Percentiles rank a stretch among this genome's conserved stretches.
phyloP scores from a whole-genome alignment of 2,329 filamentous ascomycete species.

The Phaeosphaeriaceae sp. region DNA sequence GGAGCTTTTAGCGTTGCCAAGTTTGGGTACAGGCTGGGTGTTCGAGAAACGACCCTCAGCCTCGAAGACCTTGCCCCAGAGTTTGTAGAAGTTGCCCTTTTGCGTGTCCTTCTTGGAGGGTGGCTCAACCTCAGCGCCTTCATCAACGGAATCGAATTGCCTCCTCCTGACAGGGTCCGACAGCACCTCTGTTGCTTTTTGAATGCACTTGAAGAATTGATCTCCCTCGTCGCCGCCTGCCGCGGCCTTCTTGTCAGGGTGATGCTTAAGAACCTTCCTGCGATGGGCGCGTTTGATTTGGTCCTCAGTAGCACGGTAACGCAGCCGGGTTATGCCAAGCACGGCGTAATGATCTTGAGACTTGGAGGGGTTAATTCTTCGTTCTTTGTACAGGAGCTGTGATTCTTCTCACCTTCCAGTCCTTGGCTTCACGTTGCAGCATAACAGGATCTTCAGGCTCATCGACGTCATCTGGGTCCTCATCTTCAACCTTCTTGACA shows the following conservation, averaged over 20 bases:
- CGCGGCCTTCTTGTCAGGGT: conserved; percentile 98
- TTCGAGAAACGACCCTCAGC: conserved; percentile 93
- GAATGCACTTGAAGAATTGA: conserved; percentile 99
- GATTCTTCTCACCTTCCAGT: conserved; percentile 85
- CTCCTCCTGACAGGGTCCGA: conserved; percentile 89
- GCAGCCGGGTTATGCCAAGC: conserved; percentile 89
- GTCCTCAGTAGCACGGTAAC: conserved; percentile 90
- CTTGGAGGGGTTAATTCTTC: conserved; percentile 19
- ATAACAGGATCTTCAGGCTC: conserved; percentile 93
- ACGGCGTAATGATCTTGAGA: conserved; percentile 99
- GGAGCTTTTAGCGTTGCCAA: conserved; percentile 82
- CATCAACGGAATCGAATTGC: conserved; percentile 96
- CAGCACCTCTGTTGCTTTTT: conserved; percentile 94
- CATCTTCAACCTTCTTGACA: conserved; percentile 93
- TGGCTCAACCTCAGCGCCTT: conserved; percentile 88
- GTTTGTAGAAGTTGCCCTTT: conserved; percentile 93
- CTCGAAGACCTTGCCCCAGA: conserved; percentile 90
- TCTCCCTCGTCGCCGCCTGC: conserved; percentile 88
- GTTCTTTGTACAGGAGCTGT: too few species aligned
- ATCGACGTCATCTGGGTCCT: conserved; percentile 88
- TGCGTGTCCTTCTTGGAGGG: conserved; percentile 88
- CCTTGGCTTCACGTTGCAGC: conserved; percentile 92
- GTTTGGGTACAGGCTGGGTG: conserved; percentile 81
- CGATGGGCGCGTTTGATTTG: conserved; percentile 99
- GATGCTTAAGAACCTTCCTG: conserved; percentile 99